Conservation (phyloP, 2,329 filamentous ascomycete species). For the Colletotrichum phormii region DNA sequence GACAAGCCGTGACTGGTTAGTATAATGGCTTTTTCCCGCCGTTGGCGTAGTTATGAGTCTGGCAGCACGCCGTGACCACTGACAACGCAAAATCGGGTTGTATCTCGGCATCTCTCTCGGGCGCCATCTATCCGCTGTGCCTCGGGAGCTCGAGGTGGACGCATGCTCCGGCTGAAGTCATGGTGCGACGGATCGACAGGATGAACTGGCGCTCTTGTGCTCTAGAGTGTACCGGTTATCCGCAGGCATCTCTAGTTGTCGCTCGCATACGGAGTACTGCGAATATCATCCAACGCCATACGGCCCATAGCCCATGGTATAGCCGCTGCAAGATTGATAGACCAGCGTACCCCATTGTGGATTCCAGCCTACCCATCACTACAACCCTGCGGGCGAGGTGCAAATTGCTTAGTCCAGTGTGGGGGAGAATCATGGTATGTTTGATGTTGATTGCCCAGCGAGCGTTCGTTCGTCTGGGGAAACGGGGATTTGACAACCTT, state of each 20-base stretch:
- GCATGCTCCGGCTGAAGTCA: background rate
- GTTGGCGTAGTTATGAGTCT: background rate
- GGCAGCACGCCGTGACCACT: background rate
- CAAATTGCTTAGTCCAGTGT: slow-evolving; percentile 18
- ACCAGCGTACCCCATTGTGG: slow-evolving; percentile 25
- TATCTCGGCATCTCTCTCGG: background rate
- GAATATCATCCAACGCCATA: slow-evolving; percentile 5
- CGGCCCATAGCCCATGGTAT: background rate
- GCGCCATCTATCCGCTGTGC: background rate
- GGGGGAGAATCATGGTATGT: slow-evolving; percentile 36
- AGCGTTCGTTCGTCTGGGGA: slow-evolving; percentile 1
- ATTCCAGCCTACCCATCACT: slow-evolving; percentile 38
- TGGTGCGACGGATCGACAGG: slow-evolving; percentile 1
- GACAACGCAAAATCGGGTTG: background rate
- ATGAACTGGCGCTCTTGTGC: background rate
- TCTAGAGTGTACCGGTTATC: background rate
- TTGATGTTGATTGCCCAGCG: slow-evolving; percentile 41
- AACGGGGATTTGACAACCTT: background rate
- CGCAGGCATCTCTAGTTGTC: background rate
- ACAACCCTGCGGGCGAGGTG: slow-evolving; percentile 32
- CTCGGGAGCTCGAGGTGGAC: background rate
- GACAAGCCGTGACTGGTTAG: background rate
- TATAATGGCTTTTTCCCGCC: background rate
- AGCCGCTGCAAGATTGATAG: slow-evolving; percentile 13
- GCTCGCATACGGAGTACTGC: background rate